These are phyloP conservation scores for Crepidotus variabilis DNA, from an alignment of 768 basidiomycete genomes.

Conservation along the genomic window DNA sequence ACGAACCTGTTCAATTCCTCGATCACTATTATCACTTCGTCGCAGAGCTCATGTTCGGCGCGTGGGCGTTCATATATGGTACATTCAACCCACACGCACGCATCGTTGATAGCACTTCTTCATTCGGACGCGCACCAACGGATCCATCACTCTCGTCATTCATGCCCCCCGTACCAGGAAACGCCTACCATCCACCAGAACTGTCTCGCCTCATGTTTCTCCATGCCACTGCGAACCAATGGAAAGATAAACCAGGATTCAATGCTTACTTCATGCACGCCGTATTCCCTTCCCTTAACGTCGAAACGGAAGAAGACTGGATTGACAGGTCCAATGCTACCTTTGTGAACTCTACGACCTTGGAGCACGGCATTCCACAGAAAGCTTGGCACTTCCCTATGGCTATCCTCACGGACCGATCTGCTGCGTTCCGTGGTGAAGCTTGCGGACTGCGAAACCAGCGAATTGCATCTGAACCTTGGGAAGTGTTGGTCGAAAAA, in stretches of 20 bases:
- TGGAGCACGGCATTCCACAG: not conserved
- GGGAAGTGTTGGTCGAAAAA: slow-evolving; percentile 36
- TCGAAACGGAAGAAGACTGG: slow-evolving; percentile 67
- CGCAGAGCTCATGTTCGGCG: slow-evolving; percentile 67
- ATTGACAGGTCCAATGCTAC: slow-evolving; percentile 35
- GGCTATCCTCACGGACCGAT: slow-evolving; percentile 62
- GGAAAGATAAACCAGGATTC: slow-evolving; percentile 68
- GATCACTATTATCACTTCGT: slow-evolving; percentile 79
- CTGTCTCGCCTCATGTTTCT: slow-evolving; percentile 64
- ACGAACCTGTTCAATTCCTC: slow-evolving; percentile 67
- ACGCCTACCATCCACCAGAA: slow-evolving; percentile 33
- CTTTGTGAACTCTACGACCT: not conserved
- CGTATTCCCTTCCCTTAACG: slow-evolving; percentile 57
- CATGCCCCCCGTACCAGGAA: slow-evolving; percentile 7
- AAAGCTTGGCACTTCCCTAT: slow-evolving; percentile 65
- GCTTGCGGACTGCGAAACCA: slow-evolving; percentile 54
- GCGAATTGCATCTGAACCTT: slow-evolving; percentile 61
- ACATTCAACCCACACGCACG: slow-evolving; percentile 24
- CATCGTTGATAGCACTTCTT: not conserved
- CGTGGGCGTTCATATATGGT: slow-evolving; percentile 63
- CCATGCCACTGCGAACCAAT: slow-evolving; percentile 44
- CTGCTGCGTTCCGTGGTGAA: slow-evolving; percentile 61
- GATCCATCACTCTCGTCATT: slow-evolving; percentile 20
- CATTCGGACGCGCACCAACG: not conserved
- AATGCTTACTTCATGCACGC: slow-evolving; percentile 67